Conservation (phyloP, 2,329 filamentous ascomycete species). For the Passalora sequoiae region DNA sequence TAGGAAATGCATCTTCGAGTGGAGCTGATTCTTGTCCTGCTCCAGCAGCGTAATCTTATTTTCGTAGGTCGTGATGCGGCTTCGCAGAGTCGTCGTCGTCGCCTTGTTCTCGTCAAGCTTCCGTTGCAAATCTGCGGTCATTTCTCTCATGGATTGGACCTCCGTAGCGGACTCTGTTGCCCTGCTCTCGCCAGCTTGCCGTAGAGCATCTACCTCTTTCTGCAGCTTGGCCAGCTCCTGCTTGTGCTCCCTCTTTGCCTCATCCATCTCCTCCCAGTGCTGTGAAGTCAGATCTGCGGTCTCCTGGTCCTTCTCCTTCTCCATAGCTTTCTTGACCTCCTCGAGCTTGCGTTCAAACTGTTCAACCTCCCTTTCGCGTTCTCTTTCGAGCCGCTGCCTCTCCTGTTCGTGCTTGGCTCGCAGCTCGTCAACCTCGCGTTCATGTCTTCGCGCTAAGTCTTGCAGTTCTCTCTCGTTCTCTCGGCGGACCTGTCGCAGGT, state of each 20-base stretch:
- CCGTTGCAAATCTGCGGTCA: slow-evolving; percentile 19
- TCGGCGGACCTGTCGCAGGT: slow-evolving; percentile 29
- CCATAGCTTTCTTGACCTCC: slow-evolving; percentile 41
- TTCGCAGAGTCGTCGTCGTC: slow-evolving; percentile 54
- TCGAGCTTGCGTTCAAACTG: slow-evolving; percentile 49
- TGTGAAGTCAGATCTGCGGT: slow-evolving; percentile 54
- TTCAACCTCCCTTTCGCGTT: slow-evolving; percentile 53
- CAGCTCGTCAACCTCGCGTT: slow-evolving; percentile 25
- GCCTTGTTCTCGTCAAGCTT: slow-evolving; percentile 50
- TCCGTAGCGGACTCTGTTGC: slow-evolving; percentile 49
- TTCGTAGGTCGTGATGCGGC: slow-evolving; percentile 44
- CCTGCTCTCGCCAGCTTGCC: slow-evolving; percentile 51
- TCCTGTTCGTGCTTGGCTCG: slow-evolving; percentile 28
- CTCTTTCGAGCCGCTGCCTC: slow-evolving; percentile 23
- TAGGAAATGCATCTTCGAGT: slow-evolving; percentile 79
- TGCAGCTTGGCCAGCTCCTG: slow-evolving; percentile 62
- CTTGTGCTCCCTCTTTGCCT: slow-evolving; percentile 58
- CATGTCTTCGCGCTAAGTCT: slow-evolving; percentile 28
- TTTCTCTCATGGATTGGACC: slow-evolving; percentile 38
- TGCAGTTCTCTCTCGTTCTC: slow-evolving; percentile 32
- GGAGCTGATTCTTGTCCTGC: slow-evolving; percentile 67
- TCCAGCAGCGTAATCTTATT: slow-evolving; percentile 62
- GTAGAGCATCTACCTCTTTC: slow-evolving; percentile 44
- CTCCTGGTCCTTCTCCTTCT: slow-evolving; percentile 47
- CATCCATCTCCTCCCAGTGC: slow-evolving; percentile 64